A percentile compares a stretch with the other conserved stretches of the same genome.
Conservation (phyloP, 345 rosid species). For the Salix brachista region DNA sequence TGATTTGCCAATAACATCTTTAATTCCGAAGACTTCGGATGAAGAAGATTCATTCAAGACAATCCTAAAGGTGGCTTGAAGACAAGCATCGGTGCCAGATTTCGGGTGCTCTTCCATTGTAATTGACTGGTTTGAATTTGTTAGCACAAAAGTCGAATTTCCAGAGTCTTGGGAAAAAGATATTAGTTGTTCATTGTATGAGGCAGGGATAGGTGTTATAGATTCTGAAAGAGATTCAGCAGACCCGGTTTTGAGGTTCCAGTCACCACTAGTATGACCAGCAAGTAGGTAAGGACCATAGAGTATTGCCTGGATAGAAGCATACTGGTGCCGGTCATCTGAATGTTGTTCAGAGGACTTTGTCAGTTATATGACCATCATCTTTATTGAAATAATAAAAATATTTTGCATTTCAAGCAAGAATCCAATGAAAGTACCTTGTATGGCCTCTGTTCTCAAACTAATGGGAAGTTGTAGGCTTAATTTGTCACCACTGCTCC, state of each 20-base stretch:
- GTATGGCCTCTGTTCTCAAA: slow-evolving; percentile 59
- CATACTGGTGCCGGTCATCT: slow-evolving; percentile 71
- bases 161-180: slow-evolving; percentile 60
- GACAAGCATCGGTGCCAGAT: slow-evolving; percentile 56
- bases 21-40: slow-evolving; percentile 9
- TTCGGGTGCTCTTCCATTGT: slow-evolving; percentile 50
- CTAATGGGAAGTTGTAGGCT: slow-evolving; percentile 56
- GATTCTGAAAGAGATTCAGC: slow-evolving; percentile 39
- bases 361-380: neutral
- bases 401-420: neutral
- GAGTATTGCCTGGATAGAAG: slow-evolving; percentile 76
- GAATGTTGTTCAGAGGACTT: slow-evolving; percentile 10
- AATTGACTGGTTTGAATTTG: slow-evolving; percentile 56
- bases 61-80: slow-evolving; percentile 67
- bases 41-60: slow-evolving; percentile 24
- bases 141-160: slow-evolving; percentile 40
- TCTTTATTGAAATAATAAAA: neutral
- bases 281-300: slow-evolving; percentile 86
- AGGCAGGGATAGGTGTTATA: slow-evolving; percentile 54
- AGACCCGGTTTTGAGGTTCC: slow-evolving; percentile 55
- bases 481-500: slow-evolving; percentile 58
- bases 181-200: slow-evolving; percentile 46
- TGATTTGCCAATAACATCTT: slow-evolving; percentile 43
- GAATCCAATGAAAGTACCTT: slow-evolving; percentile 43
- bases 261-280: slow-evolving; percentile 59